Conservation (phyloP, 1,139 yeast genomes). For the Taiozyma sp. region DNA sequence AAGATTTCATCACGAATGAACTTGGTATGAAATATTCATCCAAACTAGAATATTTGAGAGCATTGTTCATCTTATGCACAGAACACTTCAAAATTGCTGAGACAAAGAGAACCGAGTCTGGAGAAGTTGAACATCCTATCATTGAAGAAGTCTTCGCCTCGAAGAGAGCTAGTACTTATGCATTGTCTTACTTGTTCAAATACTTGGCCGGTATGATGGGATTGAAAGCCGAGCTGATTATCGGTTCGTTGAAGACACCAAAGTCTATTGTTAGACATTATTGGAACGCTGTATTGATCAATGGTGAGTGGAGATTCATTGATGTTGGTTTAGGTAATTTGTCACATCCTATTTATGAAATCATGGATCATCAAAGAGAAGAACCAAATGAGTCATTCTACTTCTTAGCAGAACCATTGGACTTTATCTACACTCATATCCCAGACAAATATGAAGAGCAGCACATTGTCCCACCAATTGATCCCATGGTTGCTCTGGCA, state of each 20-base stretch:
- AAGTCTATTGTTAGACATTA: conserved; percentile 73
- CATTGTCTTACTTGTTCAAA: conserved; percentile 72
- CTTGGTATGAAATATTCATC: conserved; percentile 38
- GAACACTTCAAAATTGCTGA: conserved; percentile 41
- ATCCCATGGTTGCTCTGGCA: conserved; percentile 71
- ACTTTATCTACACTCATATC: conserved; percentile 77
- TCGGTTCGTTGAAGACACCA: conserved; percentile 83
- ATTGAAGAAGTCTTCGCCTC: conserved; percentile 29
- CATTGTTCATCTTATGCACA: conserved; percentile 56
- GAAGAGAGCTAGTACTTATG: conserved; percentile 61
- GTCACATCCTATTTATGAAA: conserved; percentile 41
- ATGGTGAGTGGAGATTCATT: conserved; percentile 73
- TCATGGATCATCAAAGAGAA: conserved; percentile 27
- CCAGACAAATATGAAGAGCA: conserved; percentile 78
- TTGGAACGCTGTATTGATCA: conserved; percentile 78
- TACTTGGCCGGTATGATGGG: conserved; percentile 68
- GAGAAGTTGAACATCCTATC: conserved; percentile 25
- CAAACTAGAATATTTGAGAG: conserved; percentile 54
- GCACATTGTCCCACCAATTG: conserved; percentile 81
- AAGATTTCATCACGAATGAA: conserved; percentile 42
- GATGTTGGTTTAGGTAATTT: conserved; percentile 64
- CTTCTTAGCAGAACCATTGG: conserved; percentile 72
- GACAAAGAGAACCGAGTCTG: conserved; percentile 26
- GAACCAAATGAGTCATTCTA: conserved; percentile 46
- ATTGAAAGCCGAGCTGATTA: conserved; percentile 69